Percentiles rank a stretch among this genome's conserved stretches.
Conservation (phyloP, 2,329 filamentous ascomycete species). For the Mycosphaerella sp. region DNA sequence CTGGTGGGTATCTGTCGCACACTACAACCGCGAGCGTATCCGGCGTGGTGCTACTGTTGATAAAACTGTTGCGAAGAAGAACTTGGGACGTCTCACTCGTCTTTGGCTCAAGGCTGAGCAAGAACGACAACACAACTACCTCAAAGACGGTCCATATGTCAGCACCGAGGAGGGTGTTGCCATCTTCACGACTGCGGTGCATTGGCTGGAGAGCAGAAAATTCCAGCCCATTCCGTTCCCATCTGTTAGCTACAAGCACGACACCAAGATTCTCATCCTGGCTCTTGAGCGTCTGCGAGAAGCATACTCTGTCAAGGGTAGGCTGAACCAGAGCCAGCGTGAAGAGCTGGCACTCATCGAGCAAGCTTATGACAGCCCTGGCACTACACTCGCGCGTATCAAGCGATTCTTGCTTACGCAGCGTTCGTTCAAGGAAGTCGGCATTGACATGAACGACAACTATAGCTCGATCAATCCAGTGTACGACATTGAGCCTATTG, state of each 20-base stretch:
- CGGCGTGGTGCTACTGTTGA: conserved; percentile 93
- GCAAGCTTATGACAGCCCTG: conserved; percentile 95
- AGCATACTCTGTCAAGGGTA: conserved; percentile 94
- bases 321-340: conserved; percentile 93
- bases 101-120: conserved; percentile 98
- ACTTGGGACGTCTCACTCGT: conserved; percentile 85
- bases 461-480: conserved; percentile 99
- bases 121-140: conserved; percentile 97
- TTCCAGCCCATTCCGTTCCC: conserved; percentile 99
- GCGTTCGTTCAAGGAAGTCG: conserved; percentile 97
- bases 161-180: conserved; percentile 97
- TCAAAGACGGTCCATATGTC: conserved; percentile 98
- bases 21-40: conserved; percentile 98
- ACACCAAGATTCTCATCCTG: conserved; percentile 96
- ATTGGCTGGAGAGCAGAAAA: conserved; percentile 97
- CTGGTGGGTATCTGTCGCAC: conserved; percentile 99
- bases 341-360: conserved; percentile 96
- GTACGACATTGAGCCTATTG: conserved; percentile 97
- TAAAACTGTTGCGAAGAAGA: conserved; percentile 99
- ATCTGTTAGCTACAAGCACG: conserved; percentile 98
- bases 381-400: conserved; percentile 90
- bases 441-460: conserved; percentile 99
- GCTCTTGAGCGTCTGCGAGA: conserved; percentile 88
- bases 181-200: conserved; percentile 97
- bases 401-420: conserved; percentile 97